Evolutionary conservation across 2,329 filamentous ascomycete species (phyloP), one percentile per base, ranked within the genome.

Genomic region (Aspergillus sp.): DNA sequence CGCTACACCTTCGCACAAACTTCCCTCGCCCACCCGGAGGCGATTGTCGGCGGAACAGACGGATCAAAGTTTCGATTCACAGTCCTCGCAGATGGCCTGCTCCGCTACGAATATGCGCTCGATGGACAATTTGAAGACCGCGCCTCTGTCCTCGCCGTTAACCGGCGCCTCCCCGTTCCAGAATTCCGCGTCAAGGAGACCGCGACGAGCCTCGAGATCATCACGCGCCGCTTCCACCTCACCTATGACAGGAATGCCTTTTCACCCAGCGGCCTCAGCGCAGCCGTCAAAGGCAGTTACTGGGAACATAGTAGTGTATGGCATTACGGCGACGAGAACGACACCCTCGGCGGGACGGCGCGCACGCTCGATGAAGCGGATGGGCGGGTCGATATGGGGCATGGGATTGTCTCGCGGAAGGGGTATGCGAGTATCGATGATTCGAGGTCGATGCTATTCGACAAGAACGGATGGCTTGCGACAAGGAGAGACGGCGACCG

Each of bases 81-180:
- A 8, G 65, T 89, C 51, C 77, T 89, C 52, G 82, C 80, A 9
- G 82, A 87, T 54, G 78, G 82, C 2, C 76, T 89, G 2, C 65
- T 89, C 30, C 84, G 87, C 34, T 88, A 85, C 64, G 87, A 89
- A 74, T 89, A 85, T 85, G 82, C 86, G 0, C 76, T 80, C 11
- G 86, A 89, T 64, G 81, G 83, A 53, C 69, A 76, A 38, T 89
- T 89, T 66, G 87, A 89, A 69, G 86, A 89, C 69, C 82, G 86
- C 4, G 83, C 85, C 0, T 88, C 85, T 0, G 84, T 83, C 9
- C 86, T 89, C 69, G 87, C 86, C n/a, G 78, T 85, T 59, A 83
- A 85, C 64, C 80, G 87, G 28, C 72, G 77, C 11, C 77, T 84
- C 28, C 74, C 80, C 1, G 79, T 83, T 0, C 81, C 81, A 0